A percentile compares a stretch with the other conserved stretches of the same genome.
Evolutionary conservation across 2,329 filamentous ascomycete species (phyloP).

Genomic region (Trichoderma cornu-damae): DNA sequence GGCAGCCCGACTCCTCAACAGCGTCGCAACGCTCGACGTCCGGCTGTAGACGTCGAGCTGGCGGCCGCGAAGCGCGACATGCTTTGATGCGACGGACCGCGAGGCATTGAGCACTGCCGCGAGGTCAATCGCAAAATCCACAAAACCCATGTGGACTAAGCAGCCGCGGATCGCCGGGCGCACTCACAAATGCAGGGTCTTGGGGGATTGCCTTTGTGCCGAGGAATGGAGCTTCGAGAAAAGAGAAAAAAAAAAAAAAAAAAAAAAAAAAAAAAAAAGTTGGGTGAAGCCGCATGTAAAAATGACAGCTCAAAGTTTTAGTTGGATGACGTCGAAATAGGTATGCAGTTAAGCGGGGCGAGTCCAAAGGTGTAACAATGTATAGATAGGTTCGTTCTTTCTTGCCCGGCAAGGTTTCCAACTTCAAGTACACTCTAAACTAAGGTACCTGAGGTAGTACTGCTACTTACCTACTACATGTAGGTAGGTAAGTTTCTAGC

Average conservation of each 20-base stretch:
- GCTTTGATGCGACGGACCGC: constrained; percentile 59
- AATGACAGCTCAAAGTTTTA: constrained; percentile 5
- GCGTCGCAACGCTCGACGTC: constrained; percentile 40
- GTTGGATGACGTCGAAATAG: neutral
- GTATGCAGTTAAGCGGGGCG: constrained; percentile 30
- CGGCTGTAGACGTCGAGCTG: constrained; percentile 49
- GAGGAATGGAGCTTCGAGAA: too few species aligned
- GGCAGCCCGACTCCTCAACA: constrained; percentile 28
- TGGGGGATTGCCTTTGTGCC: constrained; percentile 13
- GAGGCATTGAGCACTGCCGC: constrained; percentile 66
- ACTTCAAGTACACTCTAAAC: too few species aligned
- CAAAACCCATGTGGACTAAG: constrained; percentile 49
- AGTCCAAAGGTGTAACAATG: neutral
- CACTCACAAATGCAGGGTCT: constrained; percentile 19
- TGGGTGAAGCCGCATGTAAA: neutral
- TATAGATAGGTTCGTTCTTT: too few species aligned
- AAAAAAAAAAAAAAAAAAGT: too few species aligned
- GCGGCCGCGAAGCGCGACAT: constrained; percentile 51
- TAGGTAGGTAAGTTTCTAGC: too few species aligned
- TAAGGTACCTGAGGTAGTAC: too few species aligned
- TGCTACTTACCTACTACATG: too few species aligned
- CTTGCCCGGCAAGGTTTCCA: too few species aligned
- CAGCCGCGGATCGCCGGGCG: constrained; percentile 24
- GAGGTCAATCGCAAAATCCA: constrained; percentile 63
- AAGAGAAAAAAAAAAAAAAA: too few species aligned